phyloP scores from a whole-genome alignment of 495 filamentous ascomycete species.

The Aspergillus steynii region DNA sequence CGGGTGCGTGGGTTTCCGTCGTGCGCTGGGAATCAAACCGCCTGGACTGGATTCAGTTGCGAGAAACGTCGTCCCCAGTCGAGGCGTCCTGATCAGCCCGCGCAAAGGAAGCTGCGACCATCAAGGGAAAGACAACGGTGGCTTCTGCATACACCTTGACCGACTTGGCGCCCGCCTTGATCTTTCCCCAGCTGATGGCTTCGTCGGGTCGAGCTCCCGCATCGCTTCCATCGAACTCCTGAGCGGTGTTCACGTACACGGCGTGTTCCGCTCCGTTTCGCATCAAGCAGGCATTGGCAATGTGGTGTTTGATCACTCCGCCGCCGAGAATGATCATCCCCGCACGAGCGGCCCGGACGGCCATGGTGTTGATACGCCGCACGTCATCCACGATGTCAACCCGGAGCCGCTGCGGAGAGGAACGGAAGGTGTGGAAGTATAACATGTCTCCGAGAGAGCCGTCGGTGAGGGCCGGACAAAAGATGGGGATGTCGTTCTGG shows the following conservation, averaged over 20 bases:
- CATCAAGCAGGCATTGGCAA: slow-evolving; percentile 96
- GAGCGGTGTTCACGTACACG: slow-evolving; percentile 93
- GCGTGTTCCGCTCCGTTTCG: slow-evolving; percentile 94
- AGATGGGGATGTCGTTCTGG: slow-evolving; percentile 91
- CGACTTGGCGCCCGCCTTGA: slow-evolving; percentile 78
- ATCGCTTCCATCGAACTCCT: slow-evolving; percentile 97
- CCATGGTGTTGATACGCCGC: slow-evolving; percentile 82
- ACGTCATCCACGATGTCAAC: slow-evolving; percentile 92
- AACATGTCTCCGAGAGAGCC: slow-evolving; percentile 96
- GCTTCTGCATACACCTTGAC: slow-evolving; percentile 97
- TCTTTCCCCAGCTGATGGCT: slow-evolving; percentile 98
- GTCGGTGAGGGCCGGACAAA: slow-evolving; percentile 94
- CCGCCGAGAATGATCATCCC: slow-evolving; percentile 96
- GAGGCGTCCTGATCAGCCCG: slow-evolving; percentile 22
- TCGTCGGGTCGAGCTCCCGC: slow-evolving; percentile 95
- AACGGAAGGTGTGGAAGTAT: slow-evolving; percentile 92
- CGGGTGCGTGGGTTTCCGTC: neutral
- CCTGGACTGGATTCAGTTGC: slow-evolving; percentile 9
- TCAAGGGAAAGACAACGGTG: slow-evolving; percentile 87
- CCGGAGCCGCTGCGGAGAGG: slow-evolving; percentile 71
- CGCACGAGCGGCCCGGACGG: slow-evolving; percentile 76
- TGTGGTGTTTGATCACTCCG: slow-evolving; percentile 94
- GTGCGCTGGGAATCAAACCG: neutral
- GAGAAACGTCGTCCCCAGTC: slow-evolving; percentile 8
- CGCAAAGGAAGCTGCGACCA: slow-evolving; percentile 93